Base-by-base conservation (phyloP, 768 basidiomycete genomes). In the Naganishia friedmannii region DNA sequence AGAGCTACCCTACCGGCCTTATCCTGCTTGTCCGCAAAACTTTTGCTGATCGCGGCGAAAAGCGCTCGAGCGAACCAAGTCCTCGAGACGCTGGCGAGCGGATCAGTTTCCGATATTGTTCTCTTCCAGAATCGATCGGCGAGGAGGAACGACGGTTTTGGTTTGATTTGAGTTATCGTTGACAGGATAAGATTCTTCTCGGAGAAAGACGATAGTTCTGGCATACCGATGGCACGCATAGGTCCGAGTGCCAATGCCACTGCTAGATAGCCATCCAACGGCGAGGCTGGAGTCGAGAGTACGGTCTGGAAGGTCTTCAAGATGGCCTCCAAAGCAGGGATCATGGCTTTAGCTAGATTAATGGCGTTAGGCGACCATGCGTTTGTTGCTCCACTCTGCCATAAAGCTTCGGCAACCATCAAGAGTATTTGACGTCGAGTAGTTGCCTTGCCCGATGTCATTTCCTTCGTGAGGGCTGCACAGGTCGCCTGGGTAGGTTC, bases 101-200 rank as follows among this genome's bases (percentile, higher is more conserved):
- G 57, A 37, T 71, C 70, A 9, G 67, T 58, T 8, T 71, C 70
- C 8, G 53, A 26, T 29, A 68, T 28, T 1, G 67, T 66, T 28
- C 68, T 70, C 29, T 70, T 65, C 70, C 72, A 72, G 23, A 67
- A 65, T 56, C 72, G 70, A 66, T 95, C 93, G 87, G 87, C 92
- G 17, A 94, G 74, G 48, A 97, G 80, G 82, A 96, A 96, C 1
- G 90, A 89, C 0, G 92, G 90, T 77, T 92, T 96, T 28, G 85
- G 82, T 17, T 83, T 82, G 0, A 87, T 80, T 5, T 79, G 60
- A 23, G 79, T 73, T 45, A 83, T 69, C 10, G 71, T 68, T 34
- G 77, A 73, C 31, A 82, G 54, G 21, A 74, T 74, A 0, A 78
- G 55, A 54, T 80, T 80, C 26, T 72, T 65, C 10, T 72, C 45